These are phyloP conservation scores for Pseudocercospora cruenta DNA, from an alignment of 2,329 filamentous ascomycete genomes.

Conservation along the genomic window DNA sequence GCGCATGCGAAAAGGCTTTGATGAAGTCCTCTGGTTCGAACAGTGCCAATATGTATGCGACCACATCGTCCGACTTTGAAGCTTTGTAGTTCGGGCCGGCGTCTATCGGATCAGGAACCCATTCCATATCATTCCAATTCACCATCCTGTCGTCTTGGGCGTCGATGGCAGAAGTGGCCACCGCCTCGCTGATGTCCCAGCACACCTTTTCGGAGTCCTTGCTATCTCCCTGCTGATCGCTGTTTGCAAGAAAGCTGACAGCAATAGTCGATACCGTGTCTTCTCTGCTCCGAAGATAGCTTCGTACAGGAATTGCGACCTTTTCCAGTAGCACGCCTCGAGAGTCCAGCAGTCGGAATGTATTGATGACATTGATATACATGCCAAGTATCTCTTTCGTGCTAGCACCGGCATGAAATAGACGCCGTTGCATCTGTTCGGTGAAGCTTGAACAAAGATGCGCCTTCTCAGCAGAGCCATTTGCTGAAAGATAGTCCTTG, in stretches of 20 bases:
- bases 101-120: slow-evolving; percentile 90
- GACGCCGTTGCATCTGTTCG: slow-evolving; percentile 63
- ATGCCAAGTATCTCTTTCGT: slow-evolving; percentile 75
- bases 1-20: slow-evolving; percentile 85
- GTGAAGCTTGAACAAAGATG: slow-evolving; percentile 73
- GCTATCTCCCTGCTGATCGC: slow-evolving; percentile 47
- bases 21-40: slow-evolving; percentile 94
- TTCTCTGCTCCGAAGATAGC: slow-evolving; percentile 76
- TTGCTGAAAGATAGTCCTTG: slow-evolving; percentile 66
- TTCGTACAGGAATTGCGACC: slow-evolving; percentile 71
- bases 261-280: slow-evolving; percentile 80
- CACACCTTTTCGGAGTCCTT: slow-evolving; percentile 56
- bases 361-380: slow-evolving; percentile 78
- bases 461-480: slow-evolving; percentile 68
- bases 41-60: slow-evolving; percentile 84
- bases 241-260: slow-evolving; percentile 69
- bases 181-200: slow-evolving; percentile 67
- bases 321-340: slow-evolving; percentile 77
- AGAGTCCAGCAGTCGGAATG: slow-evolving; percentile 74
- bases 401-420: slow-evolving; percentile 75
- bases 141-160: slow-evolving; percentile 61
- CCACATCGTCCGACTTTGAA: slow-evolving; percentile 85
- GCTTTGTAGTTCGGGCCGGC: slow-evolving; percentile 88
- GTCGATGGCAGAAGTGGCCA: slow-evolving; percentile 64
- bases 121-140: slow-evolving; percentile 90